phyloP scores from a whole-genome alignment of 2,329 filamentous ascomycete species.

The Trichoderma harzianum region DNA sequence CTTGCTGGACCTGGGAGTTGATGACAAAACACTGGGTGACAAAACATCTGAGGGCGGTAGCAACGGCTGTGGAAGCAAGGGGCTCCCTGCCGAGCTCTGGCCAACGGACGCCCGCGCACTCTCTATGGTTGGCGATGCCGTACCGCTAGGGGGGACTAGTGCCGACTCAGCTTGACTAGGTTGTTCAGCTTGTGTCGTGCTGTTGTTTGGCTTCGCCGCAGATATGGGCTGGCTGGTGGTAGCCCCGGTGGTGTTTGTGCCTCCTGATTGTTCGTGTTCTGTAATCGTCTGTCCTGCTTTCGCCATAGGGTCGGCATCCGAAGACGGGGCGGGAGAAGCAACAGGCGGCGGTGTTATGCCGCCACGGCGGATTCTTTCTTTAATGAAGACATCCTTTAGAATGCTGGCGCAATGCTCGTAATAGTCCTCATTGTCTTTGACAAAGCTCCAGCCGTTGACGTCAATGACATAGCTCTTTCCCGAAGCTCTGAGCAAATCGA shows the following conservation, averaged over 20 bases:
- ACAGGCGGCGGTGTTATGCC: conserved; percentile 57
- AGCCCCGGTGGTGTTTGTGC: conserved; percentile 14
- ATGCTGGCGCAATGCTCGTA: conserved; percentile 90
- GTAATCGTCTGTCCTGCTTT: conserved; percentile 34
- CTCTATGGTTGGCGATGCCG: conserved; percentile 34
- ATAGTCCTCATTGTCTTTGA: conserved; percentile 98
- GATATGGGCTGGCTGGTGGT: conserved; percentile 17
- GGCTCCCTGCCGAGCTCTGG: conserved; percentile 37
- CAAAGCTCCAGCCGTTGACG: conserved; percentile 99
- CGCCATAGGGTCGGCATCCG: conserved; percentile 43
- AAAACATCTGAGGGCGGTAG: conserved; percentile 34
- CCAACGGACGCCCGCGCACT: conserved; percentile 31
- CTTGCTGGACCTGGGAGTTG: conserved; percentile 35
- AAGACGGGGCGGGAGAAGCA: conserved; percentile 44
- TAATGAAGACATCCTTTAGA: conserved; percentile 81
- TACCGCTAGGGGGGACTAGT: conserved; percentile 26
- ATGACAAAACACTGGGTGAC: conserved; percentile 31
- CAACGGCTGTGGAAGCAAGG: conserved; percentile 34
- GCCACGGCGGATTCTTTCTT: conserved; percentile 65
- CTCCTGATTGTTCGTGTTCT: conserved; percentile 38
- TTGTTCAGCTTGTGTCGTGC: conserved; percentile 24
- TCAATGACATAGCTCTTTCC: conserved; percentile 97
- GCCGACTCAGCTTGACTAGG: conserved; percentile 27
- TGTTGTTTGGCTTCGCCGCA: conserved; percentile 30
- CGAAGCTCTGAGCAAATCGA: conserved; percentile 83